phyloP scores from a whole-genome alignment of 2,329 filamentous ascomycete species.

The Aureobasidium melanogenum region DNA sequence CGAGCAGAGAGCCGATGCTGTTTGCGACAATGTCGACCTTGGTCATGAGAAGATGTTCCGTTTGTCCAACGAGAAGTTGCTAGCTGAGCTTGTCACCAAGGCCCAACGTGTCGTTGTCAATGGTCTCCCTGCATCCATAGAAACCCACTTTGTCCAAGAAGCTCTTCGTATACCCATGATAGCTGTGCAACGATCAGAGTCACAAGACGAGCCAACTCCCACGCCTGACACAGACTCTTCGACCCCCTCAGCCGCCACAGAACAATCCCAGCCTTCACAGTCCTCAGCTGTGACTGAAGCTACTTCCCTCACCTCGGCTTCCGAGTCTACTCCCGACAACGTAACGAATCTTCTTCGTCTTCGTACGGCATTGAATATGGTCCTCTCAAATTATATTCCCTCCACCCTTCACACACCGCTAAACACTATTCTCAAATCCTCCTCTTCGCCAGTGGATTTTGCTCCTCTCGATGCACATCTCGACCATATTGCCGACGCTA shows the following conservation, averaged over 20 bases:
- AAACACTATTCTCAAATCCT: conserved; percentile 31
- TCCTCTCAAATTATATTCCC: conserved; percentile 54
- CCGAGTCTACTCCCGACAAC: conserved; percentile 26
- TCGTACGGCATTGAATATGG: conserved; percentile 55
- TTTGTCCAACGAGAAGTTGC: conserved; percentile 62
- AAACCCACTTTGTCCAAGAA: conserved; percentile 72
- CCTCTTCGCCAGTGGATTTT: conserved; percentile 50
- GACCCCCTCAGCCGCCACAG: conserved; percentile 8
- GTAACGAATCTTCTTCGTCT: conserved; percentile 55
- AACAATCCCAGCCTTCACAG: conserved; percentile 13
- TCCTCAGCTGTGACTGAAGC: conserved; percentile 13
- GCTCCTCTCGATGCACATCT: conserved; percentile 62
- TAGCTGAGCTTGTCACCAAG: conserved; percentile 58
- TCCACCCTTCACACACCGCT: conserved; percentile 36
- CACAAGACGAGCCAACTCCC: conserved; percentile 4
- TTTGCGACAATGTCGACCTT: conserved; percentile 77
- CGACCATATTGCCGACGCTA: conserved; percentile 54
- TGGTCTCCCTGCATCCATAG: conserved; percentile 69
- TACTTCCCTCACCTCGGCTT: conserved; percentile 21
- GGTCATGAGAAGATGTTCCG: conserved; percentile 81
- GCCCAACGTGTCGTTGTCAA: conserved; percentile 57
- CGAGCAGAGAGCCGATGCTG: conserved; percentile 49
- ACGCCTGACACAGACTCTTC: conserved; percentile 15
- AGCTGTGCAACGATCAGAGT: conserved; percentile 43
- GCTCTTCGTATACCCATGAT: conserved; percentile 68